These are phyloP conservation scores for Citrullus colocynthis DNA, from an alignment of 306 rosid species.

Conservation along the genomic window DNA sequence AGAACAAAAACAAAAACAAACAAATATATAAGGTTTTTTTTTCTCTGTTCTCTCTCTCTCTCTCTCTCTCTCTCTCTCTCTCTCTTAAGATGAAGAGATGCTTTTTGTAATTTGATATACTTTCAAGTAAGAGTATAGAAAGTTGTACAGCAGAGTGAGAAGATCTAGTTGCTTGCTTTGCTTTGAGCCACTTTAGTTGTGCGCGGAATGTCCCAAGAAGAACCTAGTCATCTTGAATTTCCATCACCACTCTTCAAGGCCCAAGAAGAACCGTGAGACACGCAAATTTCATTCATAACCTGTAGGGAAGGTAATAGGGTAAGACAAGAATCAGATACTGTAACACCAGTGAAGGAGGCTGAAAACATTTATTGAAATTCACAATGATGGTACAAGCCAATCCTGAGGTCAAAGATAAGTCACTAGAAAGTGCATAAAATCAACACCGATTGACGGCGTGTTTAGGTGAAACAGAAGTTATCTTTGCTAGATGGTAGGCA, in stretches of 20 bases:
- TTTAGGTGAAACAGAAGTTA: background rate
- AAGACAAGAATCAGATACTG: background rate
- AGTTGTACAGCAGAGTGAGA: background rate
- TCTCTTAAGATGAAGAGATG: background rate
- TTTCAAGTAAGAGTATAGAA: background rate
- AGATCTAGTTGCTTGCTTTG: background rate
- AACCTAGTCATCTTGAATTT: slow-evolving; percentile 18
- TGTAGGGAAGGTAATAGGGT: slow-evolving; percentile 15
- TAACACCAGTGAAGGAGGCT: background rate
- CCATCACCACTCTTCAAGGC: slow-evolving; percentile 54
- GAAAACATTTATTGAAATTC: background rate
- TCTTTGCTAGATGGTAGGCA: too few species aligned
- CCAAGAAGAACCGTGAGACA: slow-evolving; percentile 57
- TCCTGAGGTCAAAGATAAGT: background rate
- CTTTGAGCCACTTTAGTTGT: background rate
- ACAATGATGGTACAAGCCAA: background rate
- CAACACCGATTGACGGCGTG: background rate
- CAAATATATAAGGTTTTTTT: background rate
- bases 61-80: background rate
- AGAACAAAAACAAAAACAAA: background rate
- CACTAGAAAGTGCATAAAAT: background rate
- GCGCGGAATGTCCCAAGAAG: background rate
- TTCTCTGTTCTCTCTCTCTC: too few species aligned
- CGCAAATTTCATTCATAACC: slow-evolving; percentile 72
- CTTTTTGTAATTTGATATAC: background rate